Base-by-base conservation (phyloP, 192 early-diverging fungal species). In the Backusella tarrabulga region DNA sequence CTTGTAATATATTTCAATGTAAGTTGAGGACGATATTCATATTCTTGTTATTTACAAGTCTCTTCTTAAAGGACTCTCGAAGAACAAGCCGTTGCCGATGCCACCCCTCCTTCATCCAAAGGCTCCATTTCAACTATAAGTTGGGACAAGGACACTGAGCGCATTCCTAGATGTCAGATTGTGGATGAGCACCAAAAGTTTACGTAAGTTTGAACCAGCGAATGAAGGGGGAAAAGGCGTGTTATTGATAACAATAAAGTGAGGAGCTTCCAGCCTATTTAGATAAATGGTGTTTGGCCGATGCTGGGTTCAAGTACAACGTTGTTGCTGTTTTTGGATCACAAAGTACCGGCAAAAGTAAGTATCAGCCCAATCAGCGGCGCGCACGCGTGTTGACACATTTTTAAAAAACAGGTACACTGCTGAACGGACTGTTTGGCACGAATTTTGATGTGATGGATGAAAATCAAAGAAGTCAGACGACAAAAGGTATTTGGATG, bases 401-500 rank as follows among this genome's bases (percentile, higher is more conserved):
- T 54, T 34, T 23, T 26, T 26, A 46, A 29, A 3, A 26, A 15
- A 38, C 71, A 94, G 93, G 93, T 86, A 99, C 98, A 41, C 88
- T 99, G 41, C 85, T 99, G 32, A 99, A 99, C 82, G 84, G 93
- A 38, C 88, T 99, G 56, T 99, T 99, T 85, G 95, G 94, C 23
- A 98, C 98, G 34, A 84, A 83, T 66, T 99, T 99, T 79, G 97
- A 97, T 79, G 97, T 97, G 29, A 99, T 99, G 98, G 89, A 91
- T 79, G 97, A 96, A 81, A 80, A 77, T 15, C 81, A 89, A 67
- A 87, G 97, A 63, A 88, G 90, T 80, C 97, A 98, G 81, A 99
- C 98, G 15, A 99, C 98, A 50, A 97, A 98, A 77, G 97, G 96
- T 72, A 99, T 99, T 84, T 99, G 98, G 98, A 92, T 93, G 34